Base-by-base conservation (phyloP, 1,284 basidiomycete species). In the Xerocomus cyaneibrunnescens region DNA sequence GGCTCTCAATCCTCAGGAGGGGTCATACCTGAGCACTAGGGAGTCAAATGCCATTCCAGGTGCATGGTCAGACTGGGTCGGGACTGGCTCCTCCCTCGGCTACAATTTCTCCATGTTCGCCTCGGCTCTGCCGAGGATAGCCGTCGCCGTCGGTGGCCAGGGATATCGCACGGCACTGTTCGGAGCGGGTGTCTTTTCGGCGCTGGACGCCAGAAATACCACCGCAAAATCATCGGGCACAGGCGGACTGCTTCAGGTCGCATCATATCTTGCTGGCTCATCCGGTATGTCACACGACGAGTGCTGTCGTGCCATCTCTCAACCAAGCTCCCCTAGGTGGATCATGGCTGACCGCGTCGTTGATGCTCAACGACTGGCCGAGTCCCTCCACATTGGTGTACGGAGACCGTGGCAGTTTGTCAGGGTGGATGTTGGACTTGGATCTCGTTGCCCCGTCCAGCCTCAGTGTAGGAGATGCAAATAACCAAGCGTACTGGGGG, bases 191-290 rank as follows among this genome's bases (percentile, higher is more conserved):
- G 76, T 77, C 39, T 62, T 88, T 9, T 77, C 72, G 30, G 85
- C 72, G 1, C 68, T 88, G 17, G 86, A 87, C 64, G 76, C 74
- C 3, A 70, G 85, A 23, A 84, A 88, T 54, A 62, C 67, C 2
- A 73, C 78, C n/a, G 72, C 84, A 16, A 79, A 77, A 58, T 58
- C 67, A 3, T 73, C 68, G 3, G 84, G 84, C 7, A 85, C 84
- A 0, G 87, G 84, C 4, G 86, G 86, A 3, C 65, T 88, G 1
- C 68, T 87, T 35, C 85, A 87, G 62, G 80, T 84, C 25, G 63
- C 79, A 12, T 80, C 80, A 2, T 88, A 88, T 67, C 64, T 86
- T 28, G 65, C 78, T 10, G 83, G 77, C 1, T 72, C 87, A 1
- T 86, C 84, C 49, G 85, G 85, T 80, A 52, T 45, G 70, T 65